phyloP scores from a whole-genome alignment of 106 monocot genomes.

The Chionographis japonica region DNA sequence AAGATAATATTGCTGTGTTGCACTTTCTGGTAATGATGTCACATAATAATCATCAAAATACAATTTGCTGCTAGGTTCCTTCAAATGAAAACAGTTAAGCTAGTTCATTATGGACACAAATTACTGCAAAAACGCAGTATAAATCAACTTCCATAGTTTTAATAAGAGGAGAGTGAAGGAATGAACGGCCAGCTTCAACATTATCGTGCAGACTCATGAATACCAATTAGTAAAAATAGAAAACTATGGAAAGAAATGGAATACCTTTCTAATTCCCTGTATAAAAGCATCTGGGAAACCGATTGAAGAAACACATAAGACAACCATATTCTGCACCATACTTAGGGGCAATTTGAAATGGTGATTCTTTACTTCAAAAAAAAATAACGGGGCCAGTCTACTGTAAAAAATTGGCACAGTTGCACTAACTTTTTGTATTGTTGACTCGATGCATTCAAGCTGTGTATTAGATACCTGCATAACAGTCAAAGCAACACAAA shows the following conservation, averaged over 20 bases:
- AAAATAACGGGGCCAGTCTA: constrained; percentile 52
- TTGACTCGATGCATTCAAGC: constrained; percentile 33
- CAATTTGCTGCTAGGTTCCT: too few species aligned
- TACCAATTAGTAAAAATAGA: background rate
- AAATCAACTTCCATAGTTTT: too few species aligned
- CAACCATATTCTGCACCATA: constrained; percentile 31
- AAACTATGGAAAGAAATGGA: background rate
- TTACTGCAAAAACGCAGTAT: too few species aligned
- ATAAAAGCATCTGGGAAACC: constrained; percentile 76
- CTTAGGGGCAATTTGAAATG: constrained; percentile 37
- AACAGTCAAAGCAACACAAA: constrained; percentile 9
- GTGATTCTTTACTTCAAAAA: constrained; percentile 54
- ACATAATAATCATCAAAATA: too few species aligned
- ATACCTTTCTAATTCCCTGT: constrained; percentile 48
- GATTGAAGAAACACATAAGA: constrained; percentile 83
- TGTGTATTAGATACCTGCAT: constrained; percentile 50
- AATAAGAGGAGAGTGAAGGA: too few species aligned
- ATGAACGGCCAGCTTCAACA: too few species aligned
- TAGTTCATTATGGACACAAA: too few species aligned
- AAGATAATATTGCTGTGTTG: too few species aligned
- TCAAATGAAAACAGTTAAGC: too few species aligned
- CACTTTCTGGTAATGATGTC: too few species aligned
- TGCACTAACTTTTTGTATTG: constrained; percentile 21
- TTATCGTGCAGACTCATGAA: too few species aligned
- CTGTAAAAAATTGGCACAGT: constrained; percentile 46